Base-by-base conservation (phyloP, 805 yeast genomes). In the Pichia paraexigua region DNA sequence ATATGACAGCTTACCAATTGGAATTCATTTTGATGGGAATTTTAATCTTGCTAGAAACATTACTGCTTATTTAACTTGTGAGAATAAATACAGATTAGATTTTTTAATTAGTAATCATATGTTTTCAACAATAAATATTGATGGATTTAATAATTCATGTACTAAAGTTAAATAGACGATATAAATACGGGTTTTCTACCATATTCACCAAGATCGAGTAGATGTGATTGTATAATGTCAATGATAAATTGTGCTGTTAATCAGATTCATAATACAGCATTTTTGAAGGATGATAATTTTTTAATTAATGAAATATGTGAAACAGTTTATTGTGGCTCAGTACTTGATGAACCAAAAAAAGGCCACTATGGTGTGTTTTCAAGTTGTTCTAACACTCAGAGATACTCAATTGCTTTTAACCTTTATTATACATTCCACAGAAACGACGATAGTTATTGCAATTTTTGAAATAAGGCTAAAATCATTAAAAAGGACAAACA, bases 331-430 rank as follows among this genome's bases (percentile, higher is more conserved):
- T 76, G 81, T 57, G 60, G 60, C n/a, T 67, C 69, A 3, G 64
- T 76, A 24, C 54, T 50, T 24, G 64, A 68, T 10, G 66, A 74
- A 55, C 71, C 73, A 1, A 43, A 52, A 9, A 50, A 48, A 5
- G 79, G 78, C 0, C 51, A 52, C n/a, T 75, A 74, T 56, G 80
- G 80, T 0, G 55, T 58, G 32, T 72, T 63, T 55, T 68, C 79
- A 0, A 69, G 65, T 41, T 76, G 80, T 56, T 55, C 69, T 15
- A 53, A 63, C 7, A 51, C 60, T 10, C 77, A 74, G 53, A 64
- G 65, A 50, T 59, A 70, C 2, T 73, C 78, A 0, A 72, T 68
- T 51, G 76, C 71, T 5, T 59, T 75, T 52, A 72, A 72, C 55
- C 57, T 69, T 54, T 65, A 65, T 56, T 73, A 65, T 54, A 53